A percentile compares a stretch with the other conserved stretches of the same genome.
These are phyloP conservation scores for Ilex paraguariensis DNA, from an alignment of 305 asterid species.

Conservation along the genomic window DNA sequence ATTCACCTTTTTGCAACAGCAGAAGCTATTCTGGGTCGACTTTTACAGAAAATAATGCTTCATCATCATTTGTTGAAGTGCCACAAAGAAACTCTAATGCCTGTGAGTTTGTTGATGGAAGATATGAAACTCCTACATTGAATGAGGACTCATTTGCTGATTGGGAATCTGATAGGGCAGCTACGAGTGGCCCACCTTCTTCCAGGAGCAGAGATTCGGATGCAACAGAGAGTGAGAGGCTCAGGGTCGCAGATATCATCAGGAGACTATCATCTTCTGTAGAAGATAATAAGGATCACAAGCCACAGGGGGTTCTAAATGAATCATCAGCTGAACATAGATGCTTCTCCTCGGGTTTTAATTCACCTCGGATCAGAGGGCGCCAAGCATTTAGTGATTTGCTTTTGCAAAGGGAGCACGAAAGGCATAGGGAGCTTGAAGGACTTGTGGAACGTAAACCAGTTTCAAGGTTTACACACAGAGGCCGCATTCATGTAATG, in stretches of 20 bases:
- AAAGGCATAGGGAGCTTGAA: slow-evolving; percentile 56
- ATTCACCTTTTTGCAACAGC: background rate
- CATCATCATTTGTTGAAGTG: slow-evolving; percentile 10
- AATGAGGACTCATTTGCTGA: slow-evolving; percentile 44
- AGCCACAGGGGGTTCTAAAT: background rate
- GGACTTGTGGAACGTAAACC: slow-evolving; percentile 39
- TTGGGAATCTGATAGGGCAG: slow-evolving; percentile 59
- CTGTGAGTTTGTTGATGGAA: slow-evolving; percentile 16
- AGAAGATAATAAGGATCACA: slow-evolving; percentile 28
- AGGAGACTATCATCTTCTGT: slow-evolving; percentile 40
- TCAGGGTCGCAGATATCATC: slow-evolving; percentile 65
- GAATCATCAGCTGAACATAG: slow-evolving; percentile 2
- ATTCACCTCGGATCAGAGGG: slow-evolving; percentile 64
- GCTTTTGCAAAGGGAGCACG: slow-evolving; percentile 54
- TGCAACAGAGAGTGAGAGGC: slow-evolving; percentile 61
- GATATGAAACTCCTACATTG: slow-evolving; percentile 21
- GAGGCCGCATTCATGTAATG: slow-evolving; percentile 78
- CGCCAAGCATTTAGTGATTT: slow-evolving; percentile 66
- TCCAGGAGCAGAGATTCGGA: slow-evolving; percentile 41
- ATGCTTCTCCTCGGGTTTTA: slow-evolving; percentile 23
- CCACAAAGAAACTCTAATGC: slow-evolving; percentile 9
- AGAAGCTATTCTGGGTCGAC: slow-evolving; percentile 17
- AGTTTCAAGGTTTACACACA: slow-evolving; percentile 67
- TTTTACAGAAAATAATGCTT: slow-evolving; percentile 7
- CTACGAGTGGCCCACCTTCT: slow-evolving; percentile 16